These are phyloP conservation scores for Aurantiochytrium sp. DNA, from an alignment of 108 stramenopile species.

Conservation along the genomic window DNA sequence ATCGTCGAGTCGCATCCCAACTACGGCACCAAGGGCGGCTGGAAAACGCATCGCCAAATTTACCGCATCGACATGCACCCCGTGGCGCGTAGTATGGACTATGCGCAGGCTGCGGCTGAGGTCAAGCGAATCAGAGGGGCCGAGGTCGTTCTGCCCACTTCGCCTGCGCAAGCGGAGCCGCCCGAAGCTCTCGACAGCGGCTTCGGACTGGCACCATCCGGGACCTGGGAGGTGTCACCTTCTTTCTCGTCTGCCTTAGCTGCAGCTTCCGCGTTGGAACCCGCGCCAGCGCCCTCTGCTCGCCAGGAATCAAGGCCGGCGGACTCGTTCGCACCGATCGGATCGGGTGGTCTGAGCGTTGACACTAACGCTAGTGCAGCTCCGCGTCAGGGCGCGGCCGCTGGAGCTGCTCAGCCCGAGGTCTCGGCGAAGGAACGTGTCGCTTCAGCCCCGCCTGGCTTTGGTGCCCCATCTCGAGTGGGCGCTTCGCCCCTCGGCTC, in stretches of 20 bases:
- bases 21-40: not conserved
- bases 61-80: not conserved
- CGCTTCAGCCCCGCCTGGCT: too few species aligned
- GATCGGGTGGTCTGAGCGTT: too few species aligned
- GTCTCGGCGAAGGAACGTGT: too few species aligned
- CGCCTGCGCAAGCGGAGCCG: not conserved
- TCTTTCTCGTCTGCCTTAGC: not conserved
- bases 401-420: too few species aligned
- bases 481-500: too few species aligned
- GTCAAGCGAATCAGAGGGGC: not conserved
- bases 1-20: not conserved
- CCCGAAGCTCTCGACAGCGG: not conserved
- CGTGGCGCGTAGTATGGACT: not conserved
- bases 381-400: too few species aligned
- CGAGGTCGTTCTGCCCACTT: not conserved
- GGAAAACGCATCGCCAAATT: not conserved
- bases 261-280: not conserved
- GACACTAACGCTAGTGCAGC: too few species aligned
- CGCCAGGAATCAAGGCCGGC: too few species aligned
- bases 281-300: not conserved
- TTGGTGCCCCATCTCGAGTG: too few species aligned
- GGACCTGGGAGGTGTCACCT: not conserved
- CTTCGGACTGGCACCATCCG: not conserved
- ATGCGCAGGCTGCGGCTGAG: not conserved
- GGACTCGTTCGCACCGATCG: too few species aligned